A percentile compares a stretch with the other conserved stretches of the same genome.
These are phyloP conservation scores for Penicillium ucsense DNA, from an alignment of 495 filamentous ascomycete species.

Conservation along the genomic window DNA sequence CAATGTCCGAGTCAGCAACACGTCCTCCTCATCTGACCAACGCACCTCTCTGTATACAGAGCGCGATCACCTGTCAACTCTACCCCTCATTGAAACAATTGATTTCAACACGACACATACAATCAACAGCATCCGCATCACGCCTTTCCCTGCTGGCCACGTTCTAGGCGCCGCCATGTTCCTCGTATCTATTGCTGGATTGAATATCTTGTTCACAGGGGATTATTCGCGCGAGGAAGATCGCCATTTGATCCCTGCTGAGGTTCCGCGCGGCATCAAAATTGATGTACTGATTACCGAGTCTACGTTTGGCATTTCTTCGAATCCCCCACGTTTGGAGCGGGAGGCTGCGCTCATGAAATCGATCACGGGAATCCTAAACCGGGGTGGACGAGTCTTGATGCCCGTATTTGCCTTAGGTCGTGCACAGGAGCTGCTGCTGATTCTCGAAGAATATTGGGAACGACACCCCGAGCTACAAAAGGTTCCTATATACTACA, in stretches of 20 bases:
- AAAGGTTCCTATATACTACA: conserved; percentile 91
- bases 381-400: conserved; percentile 81
- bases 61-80: conserved; percentile 84
- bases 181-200: conserved; percentile 85
- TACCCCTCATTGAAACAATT: conserved; percentile 89
- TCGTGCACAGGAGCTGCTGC: conserved; percentile 80
- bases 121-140: conserved; percentile 91
- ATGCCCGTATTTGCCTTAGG: conserved; percentile 96
- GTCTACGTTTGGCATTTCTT: conserved; percentile 89
- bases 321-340: conserved; percentile 79
- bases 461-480: conserved; percentile 74
- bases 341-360: conserved; percentile 92
- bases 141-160: conserved; percentile 91
- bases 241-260: conserved; percentile 84
- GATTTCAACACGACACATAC: conserved; percentile 97
- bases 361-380: conserved; percentile 78
- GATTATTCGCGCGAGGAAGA: conserved; percentile 95
- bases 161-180: conserved; percentile 99
- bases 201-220: conserved; percentile 94
- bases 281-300: conserved; percentile 96
- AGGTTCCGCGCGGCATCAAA: conserved; percentile 73
- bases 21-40: conserved; percentile 61
- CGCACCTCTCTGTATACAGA: conserved; percentile 82
- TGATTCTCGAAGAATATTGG: conserved; percentile 98
- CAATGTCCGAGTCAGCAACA: conserved; percentile 78